Evolutionary conservation across 108 stramenopile genomes (phyloP), one percentile per base, ranked within the genome.

Genomic region (Skeletonema tropicum): DNA sequence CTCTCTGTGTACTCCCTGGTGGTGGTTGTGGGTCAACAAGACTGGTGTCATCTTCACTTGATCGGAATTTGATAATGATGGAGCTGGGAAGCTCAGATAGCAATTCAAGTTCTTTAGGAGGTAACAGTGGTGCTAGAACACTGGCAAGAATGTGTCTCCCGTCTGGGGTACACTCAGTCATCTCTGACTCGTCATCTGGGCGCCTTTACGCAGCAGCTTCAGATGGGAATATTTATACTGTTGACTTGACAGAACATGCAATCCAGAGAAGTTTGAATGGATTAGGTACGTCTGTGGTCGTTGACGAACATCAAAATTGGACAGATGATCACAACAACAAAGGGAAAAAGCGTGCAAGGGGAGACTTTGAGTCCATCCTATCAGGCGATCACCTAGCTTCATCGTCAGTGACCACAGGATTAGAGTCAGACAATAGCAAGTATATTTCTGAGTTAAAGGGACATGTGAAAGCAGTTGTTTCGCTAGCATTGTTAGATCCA

Each of bases 191-290:
- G 14, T 62, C 76, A 3, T 52, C 60, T 42, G 77, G 90, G 23
- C 72, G 88, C 3, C 63, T 95, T n/a, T 95, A 76, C 62, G 86
- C 78, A 23, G 94, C 88, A 45, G 80, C 86, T 14, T 72, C 60
- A 5, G 81, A 85, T 39, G 94, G 94, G 12, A 92, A 62, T 23
- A 90, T 95, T 38, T 93, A 85, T 55, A 75, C 73, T 30, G 76
- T 93, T 19, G 90, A 93, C 76, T 60, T 92, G 61, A 80, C 90
- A 83, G 81, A 74, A 11, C 86, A 89, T 67, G 88, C 92, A 25
- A 81, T 92, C 39, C 73, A 61, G 25, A 65, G 62, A 60, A 76
- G 79, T 11, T 76, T 75, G 45, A 77, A 80, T 11, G 75, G 70
- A n/a, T 75, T 70, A n/a, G 79, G 75, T 17, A 63, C 70, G 30